Conservation (phyloP, 228 moss, liverwort and hornwort genomes). For the Sphagnum fallax region DNA sequence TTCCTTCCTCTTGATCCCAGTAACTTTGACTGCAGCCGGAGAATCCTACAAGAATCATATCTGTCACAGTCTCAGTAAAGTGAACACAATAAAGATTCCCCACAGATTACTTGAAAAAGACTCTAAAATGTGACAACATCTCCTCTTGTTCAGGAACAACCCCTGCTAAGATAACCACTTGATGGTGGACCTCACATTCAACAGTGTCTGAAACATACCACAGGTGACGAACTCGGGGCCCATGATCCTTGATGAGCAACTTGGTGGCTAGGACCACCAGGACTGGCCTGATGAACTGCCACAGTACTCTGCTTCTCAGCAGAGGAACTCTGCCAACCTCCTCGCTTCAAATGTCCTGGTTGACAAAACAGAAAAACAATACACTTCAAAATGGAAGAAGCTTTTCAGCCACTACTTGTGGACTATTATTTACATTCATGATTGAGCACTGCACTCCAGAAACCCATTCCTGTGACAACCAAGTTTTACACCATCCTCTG, state of each 20-base stretch:
- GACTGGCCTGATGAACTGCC: conserved; percentile 22
- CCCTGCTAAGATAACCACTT: no score
- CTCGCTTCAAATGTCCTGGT: conserved; percentile 36
- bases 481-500: no score
- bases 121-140: no score
- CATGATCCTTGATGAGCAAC: conserved; percentile 20
- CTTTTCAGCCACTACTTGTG: no score
- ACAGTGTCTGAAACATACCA: conserved; percentile 14
- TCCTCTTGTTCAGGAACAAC: no score
- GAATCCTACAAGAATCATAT: conserved; percentile 25
- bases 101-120: no score
- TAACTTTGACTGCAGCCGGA: conserved; percentile 21
- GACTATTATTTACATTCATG: no score
- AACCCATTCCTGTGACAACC: no score
- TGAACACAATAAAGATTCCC: no score
- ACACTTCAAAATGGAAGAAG: background rate
- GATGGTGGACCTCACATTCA: no score
- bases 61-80: no score
- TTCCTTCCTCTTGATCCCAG: conserved; percentile 57
- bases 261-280: conserved; percentile 21
- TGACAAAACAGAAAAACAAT: background rate
- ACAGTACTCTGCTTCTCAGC: conserved; percentile 32
- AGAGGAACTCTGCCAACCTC: conserved; percentile 42
- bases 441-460: no score
- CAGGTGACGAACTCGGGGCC: conserved; percentile 16